A percentile compares a stretch with the other conserved stretches of the same genome.
phyloP scores from a whole-genome alignment of 2,329 filamentous ascomycete genomes.

The Paramyrothecium roridum region DNA sequence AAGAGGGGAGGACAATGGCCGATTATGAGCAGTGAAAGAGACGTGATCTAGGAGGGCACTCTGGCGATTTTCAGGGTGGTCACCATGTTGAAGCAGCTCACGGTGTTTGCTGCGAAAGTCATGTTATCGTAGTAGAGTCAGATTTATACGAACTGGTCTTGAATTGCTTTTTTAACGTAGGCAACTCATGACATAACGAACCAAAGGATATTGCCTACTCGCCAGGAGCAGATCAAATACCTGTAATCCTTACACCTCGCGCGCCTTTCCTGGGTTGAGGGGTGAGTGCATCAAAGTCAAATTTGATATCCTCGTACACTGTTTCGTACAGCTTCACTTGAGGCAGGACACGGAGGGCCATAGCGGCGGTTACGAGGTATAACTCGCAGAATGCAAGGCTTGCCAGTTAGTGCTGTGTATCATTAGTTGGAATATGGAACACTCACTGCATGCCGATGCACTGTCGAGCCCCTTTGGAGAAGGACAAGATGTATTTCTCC shows the following conservation, averaged over 20 bases:
- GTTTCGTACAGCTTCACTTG: conserved; percentile 11
- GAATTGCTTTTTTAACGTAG: too few species aligned
- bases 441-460: conserved; percentile 17
- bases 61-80: too few species aligned
- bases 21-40: neutral
- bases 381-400: conserved; percentile 16
- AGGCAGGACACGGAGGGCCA: conserved; percentile 11
- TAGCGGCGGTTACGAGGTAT: conserved; percentile 9
- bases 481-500: conserved; percentile 13
- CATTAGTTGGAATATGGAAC: neutral
- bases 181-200: too few species aligned
- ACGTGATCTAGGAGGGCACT: too few species aligned
- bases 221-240: neutral
- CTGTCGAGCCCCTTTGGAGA: conserved; percentile 15
- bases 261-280: conserved; percentile 14
- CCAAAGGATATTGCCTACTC: too few species aligned
- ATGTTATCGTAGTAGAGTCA: too few species aligned
- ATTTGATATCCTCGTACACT: conserved; percentile 11
- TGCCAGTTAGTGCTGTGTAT: rapidly evolving
- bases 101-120: too few species aligned
- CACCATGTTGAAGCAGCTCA: too few species aligned
- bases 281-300: conserved; percentile 16
- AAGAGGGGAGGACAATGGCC: neutral
- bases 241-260: neutral
- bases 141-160: too few species aligned